Evolutionary conservation across 805 yeast species (phyloP).

Genomic region (Starmerella davenportii): DNA sequence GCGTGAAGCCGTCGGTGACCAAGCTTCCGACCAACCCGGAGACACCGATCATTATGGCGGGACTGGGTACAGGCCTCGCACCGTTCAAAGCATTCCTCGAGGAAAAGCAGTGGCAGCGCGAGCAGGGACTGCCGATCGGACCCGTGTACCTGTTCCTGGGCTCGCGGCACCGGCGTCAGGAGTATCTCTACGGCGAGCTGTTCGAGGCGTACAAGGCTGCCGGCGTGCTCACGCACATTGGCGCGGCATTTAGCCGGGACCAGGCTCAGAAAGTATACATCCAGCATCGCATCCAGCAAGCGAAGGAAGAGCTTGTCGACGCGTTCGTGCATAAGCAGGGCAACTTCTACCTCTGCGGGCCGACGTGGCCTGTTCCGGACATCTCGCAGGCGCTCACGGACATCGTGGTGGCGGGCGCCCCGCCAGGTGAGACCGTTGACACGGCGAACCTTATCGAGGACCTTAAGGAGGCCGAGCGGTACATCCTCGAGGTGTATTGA

Average conservation of each 20-base stretch:
- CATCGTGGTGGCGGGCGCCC: constrained; percentile 56
- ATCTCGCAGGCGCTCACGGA: constrained; percentile 79
- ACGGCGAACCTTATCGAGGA: constrained; percentile 71
- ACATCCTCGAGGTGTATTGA: constrained; percentile 82
- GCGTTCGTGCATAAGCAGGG: constrained; percentile 69
- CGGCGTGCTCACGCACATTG: constrained; percentile 79
- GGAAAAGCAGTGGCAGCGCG: constrained; percentile 82
- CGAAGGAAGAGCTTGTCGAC: constrained; percentile 50
- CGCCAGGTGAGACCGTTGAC: constrained; percentile 49
- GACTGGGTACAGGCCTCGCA: constrained; percentile 93
- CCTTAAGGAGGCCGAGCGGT: constrained; percentile 80
- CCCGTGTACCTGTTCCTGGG: constrained; percentile 77
- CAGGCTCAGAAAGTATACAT: constrained; percentile 88
- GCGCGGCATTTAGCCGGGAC: constrained; percentile 97
- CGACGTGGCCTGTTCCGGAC: constrained; percentile 98
- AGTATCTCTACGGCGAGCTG: constrained; percentile 85
- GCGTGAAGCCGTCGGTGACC: constrained; percentile 95
- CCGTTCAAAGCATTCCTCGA: constrained; percentile 96
- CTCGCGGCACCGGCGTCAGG: constrained; percentile 88
- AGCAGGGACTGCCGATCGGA: constrained; percentile 79
- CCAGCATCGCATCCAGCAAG: constrained; percentile 79
- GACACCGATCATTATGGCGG: constrained; percentile 91
- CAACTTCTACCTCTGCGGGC: constrained; percentile 91
- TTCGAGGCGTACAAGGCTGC: constrained; percentile 95
- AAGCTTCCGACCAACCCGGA: constrained; percentile 74